Evolutionary conservation across 2,329 filamentous ascomycete species (phyloP).

Genomic region (Volutella citrinella): DNA sequence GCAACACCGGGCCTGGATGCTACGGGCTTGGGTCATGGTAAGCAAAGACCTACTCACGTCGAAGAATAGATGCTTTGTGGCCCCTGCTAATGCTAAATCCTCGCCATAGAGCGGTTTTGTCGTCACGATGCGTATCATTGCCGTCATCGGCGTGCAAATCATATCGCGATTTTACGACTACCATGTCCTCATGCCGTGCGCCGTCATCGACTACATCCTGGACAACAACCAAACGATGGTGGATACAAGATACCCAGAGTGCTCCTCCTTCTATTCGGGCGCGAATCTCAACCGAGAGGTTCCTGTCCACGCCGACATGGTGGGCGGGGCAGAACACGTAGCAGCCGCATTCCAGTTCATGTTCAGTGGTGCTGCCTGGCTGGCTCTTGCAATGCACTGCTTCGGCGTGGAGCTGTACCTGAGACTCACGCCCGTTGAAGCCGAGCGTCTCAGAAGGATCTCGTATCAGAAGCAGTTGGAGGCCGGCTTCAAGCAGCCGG

Average conservation of each 20-base stretch:
- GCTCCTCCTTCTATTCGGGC: slow-evolving; percentile 35
- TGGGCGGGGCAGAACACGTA: slow-evolving; percentile 24
- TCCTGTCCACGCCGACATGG: slow-evolving; percentile 32
- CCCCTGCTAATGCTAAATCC: not conserved
- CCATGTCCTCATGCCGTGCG: slow-evolving; percentile 39
- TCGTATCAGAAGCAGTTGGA: slow-evolving; percentile 55
- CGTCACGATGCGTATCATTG: slow-evolving; percentile 49
- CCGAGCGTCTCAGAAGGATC: slow-evolving; percentile 50
- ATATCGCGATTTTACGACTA: slow-evolving; percentile 29
- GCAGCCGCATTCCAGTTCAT: slow-evolving; percentile 43
- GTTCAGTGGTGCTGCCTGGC: slow-evolving; percentile 53
- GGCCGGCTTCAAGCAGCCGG: slow-evolving; percentile 47
- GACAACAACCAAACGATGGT: slow-evolving; percentile 26
- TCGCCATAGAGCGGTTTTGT: slow-evolving; percentile 41
- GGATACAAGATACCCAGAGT: slow-evolving; percentile 41
- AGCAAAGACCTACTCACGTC: slow-evolving; percentile 13
- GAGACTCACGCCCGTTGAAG: slow-evolving; percentile 50
- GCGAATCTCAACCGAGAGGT: slow-evolving; percentile 7
- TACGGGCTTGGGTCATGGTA: slow-evolving; percentile 51
- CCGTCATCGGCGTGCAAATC: slow-evolving; percentile 39
- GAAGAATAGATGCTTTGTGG: not conserved
- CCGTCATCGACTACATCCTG: slow-evolving; percentile 42
- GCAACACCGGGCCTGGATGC: slow-evolving; percentile 63
- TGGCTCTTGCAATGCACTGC: slow-evolving; percentile 50
- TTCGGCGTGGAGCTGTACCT: slow-evolving; percentile 48